These are phyloP conservation scores for Scortechinia acanthostroma DNA, from an alignment of 2,329 filamentous ascomycete genomes.

Conservation along the genomic window DNA sequence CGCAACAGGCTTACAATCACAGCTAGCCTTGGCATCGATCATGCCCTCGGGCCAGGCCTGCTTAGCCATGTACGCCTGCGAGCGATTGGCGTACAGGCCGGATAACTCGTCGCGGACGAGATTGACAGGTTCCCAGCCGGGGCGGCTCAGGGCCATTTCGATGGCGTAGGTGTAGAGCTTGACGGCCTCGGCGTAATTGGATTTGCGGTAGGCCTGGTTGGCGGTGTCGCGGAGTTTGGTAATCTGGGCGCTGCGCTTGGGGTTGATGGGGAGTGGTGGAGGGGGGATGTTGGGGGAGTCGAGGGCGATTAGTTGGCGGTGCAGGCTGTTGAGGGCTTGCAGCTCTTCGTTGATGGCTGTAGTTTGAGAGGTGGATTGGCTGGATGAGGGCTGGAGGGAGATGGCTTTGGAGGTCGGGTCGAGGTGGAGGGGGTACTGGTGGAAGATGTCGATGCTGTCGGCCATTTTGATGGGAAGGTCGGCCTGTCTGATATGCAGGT, in stretches of 20 bases:
- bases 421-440: conserved; percentile 72
- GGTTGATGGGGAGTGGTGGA: conserved; percentile 83
- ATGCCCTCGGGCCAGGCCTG: conserved; percentile 77
- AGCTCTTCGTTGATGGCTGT: conserved; percentile 52
- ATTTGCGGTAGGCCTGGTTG: conserved; percentile 76
- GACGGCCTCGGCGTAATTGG: conserved; percentile 67
- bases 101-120: conserved; percentile 80
- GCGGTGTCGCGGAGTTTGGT: conserved; percentile 84
- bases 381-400: conserved; percentile 31
- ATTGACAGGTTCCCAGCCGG: conserved; percentile 79
- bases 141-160: conserved; percentile 77
- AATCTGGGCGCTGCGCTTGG: conserved; percentile 81
- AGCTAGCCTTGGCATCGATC: conserved; percentile 80
- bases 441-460: conserved; percentile 60
- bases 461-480: not conserved
- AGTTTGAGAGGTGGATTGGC: conserved; percentile 30
- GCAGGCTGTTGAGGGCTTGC: conserved; percentile 68
- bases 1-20: conserved; percentile 77
- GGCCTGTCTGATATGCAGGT: no score
- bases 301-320: conserved; percentile 66
- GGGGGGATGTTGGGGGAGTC: conserved; percentile 66
- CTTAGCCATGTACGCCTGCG: conserved; percentile 81
- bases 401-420: conserved; percentile 78
- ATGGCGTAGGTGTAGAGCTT: conserved; percentile 79
- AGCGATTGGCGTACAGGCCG: conserved; percentile 75